Conservation (phyloP, 768 basidiomycete genomes). For the Auriscalpium vulgare region DNA sequence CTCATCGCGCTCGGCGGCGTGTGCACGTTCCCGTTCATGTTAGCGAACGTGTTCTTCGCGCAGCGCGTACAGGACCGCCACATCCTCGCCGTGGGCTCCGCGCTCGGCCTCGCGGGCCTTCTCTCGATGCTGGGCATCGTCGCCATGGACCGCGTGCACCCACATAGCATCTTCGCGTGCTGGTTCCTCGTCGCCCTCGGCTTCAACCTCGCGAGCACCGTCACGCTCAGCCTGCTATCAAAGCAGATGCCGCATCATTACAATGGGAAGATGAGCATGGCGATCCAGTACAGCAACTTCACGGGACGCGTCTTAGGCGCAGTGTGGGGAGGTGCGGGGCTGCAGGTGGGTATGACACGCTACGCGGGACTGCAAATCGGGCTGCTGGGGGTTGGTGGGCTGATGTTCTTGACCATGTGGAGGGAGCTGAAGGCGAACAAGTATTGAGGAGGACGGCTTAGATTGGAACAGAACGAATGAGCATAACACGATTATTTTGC, state of each 20-base stretch:
- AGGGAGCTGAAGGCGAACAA: constrained; percentile 56
- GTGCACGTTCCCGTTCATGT: no score
- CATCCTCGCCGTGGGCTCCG: constrained; percentile 44
- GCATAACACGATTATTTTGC: background rate
- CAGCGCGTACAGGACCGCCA: constrained; percentile 62
- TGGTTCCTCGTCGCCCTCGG: constrained; percentile 62
- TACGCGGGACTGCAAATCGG: constrained; percentile 51
- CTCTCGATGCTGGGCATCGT: constrained; percentile 43
- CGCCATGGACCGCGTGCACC: constrained; percentile 30
- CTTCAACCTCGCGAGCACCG: constrained; percentile 66
- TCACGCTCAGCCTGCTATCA: constrained; percentile 58
- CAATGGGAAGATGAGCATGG: no score
- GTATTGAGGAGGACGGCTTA: constrained; percentile 27
- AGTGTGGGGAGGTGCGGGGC: no score
- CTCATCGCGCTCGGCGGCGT: no score
- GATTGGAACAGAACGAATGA: background rate
- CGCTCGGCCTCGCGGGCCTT: constrained; percentile 44
- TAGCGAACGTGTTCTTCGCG: no score
- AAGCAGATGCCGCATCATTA: no score
- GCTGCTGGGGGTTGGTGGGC: constrained; percentile 48
- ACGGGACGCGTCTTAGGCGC: no score
- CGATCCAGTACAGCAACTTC: no score
- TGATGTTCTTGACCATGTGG: constrained; percentile 52
- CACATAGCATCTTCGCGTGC: constrained; percentile 36
- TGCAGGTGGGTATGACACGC: no score